Conservation (phyloP, 306 rosid genomes). For the Luffa aegyptiaca region DNA sequence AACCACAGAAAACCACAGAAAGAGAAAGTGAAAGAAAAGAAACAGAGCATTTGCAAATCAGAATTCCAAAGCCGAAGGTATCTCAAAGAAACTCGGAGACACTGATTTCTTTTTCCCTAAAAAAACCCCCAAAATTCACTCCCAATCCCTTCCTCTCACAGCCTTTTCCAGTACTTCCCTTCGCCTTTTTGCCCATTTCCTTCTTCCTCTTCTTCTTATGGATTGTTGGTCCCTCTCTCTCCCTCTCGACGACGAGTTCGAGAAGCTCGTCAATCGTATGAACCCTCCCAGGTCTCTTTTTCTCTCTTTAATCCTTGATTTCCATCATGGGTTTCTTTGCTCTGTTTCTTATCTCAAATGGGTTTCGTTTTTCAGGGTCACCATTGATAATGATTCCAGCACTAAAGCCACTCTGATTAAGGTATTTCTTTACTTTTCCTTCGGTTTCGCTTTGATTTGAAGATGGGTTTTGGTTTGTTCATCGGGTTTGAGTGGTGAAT, state of each 20-base stretch:
- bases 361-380: constrained; percentile 52
- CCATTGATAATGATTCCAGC: constrained; percentile 71
- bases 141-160: background rate
- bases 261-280: constrained; percentile 79
- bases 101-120: background rate
- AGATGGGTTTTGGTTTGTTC: background rate
- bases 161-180: constrained; percentile 11
- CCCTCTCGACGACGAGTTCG: constrained; percentile 54
- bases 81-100: constrained; percentile 8
- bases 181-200: background rate
- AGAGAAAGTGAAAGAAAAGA: background rate
- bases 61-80: constrained; percentile 21
- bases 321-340: constrained; percentile 4
- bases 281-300: constrained; percentile 79
- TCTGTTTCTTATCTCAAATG: constrained; percentile 15
- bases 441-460: background rate
- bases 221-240: constrained; percentile 68
- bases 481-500: background rate
- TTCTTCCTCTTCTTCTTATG: constrained; percentile 21
- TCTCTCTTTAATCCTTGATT: background rate
- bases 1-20: background rate
- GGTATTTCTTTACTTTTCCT: constrained; percentile 25
- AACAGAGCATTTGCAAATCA: constrained; percentile 10
- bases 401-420: constrained; percentile 60
- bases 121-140: background rate